phyloP scores from a whole-genome alignment of 1,139 yeast genomes.

The Saccharomyces hybrid region DNA sequence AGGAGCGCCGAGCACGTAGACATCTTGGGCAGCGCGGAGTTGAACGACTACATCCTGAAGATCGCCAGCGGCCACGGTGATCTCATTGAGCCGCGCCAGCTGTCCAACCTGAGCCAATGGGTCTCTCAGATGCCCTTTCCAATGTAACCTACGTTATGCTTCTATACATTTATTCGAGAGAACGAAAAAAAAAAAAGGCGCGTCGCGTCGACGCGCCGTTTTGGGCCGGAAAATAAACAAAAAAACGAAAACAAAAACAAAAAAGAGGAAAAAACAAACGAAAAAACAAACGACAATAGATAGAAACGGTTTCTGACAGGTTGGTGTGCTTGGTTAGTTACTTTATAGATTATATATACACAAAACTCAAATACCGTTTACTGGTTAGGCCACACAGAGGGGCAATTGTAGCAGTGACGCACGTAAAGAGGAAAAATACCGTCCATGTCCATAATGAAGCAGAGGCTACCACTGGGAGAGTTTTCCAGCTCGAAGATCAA shows the following conservation, averaged over 20 bases:
- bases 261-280: neutral
- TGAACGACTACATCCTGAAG: conserved; percentile 73
- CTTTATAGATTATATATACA: conserved; percentile 1
- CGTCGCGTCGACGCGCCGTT: conserved; percentile 1
- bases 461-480: conserved; percentile 24
- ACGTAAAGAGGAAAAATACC: neutral
- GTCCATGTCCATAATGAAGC: conserved; percentile 9
- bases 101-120: conserved; percentile 54
- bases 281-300: conserved; percentile 2
- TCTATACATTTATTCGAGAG: neutral
- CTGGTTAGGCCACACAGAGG: neutral
- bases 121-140: conserved; percentile 32
- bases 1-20: conserved; percentile 98
- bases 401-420: neutral
- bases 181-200: neutral
- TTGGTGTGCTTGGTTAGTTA: neutral
- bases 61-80: conserved; percentile 80
- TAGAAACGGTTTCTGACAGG: conserved; percentile 1
- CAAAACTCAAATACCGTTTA: neutral
- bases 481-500: conserved; percentile 22
- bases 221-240: conserved; percentile 15
- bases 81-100: conserved; percentile 48
- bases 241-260: conserved; percentile 1
- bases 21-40: conserved; percentile 84
- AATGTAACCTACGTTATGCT: conserved; percentile 12